These are phyloP conservation scores for Penicillium sp. DNA, from an alignment of 2,329 filamentous ascomycete genomes.

Conservation along the genomic window DNA sequence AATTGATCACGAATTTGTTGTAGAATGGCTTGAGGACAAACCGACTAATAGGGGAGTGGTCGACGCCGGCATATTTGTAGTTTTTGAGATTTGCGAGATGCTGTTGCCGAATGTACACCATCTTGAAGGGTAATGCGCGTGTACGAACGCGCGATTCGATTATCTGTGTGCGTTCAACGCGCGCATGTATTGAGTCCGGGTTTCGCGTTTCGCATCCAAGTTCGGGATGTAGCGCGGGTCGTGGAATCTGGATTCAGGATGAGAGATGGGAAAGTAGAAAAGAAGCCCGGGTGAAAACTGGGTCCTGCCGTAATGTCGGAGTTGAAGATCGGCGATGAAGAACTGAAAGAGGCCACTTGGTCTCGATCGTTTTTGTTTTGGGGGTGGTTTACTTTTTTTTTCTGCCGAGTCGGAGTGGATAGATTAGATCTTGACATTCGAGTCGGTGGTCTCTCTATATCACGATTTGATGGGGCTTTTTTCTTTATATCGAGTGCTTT, in stretches of 20 bases:
- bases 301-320: background rate
- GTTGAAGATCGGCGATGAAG: conserved; percentile 8
- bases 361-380: conserved; percentile 2
- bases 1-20: conserved; percentile 87
- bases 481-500: background rate
- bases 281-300: background rate
- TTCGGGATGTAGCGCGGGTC: background rate
- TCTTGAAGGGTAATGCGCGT: conserved; percentile 43
- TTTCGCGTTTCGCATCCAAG: background rate
- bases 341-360: conserved; percentile 6
- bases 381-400: conserved; percentile 5
- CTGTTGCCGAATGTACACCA: conserved; percentile 95
- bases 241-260: background rate
- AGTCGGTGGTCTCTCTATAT: background rate
- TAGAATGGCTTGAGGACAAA: conserved; percentile 99
- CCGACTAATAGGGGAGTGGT: conserved; percentile 84
- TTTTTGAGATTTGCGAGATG: conserved; percentile 83
- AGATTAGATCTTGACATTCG: conserved; percentile 1
- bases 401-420: conserved; percentile 10
- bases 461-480: too few species aligned
- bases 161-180: background rate
- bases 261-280: background rate
- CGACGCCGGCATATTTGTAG: conserved; percentile 94
- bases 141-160: conserved; percentile 1
- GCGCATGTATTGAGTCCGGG: conserved; percentile 2